phyloP scores from a whole-genome alignment of 352 stramenopile species.

The Phytophthora fragariaefolia region DNA sequence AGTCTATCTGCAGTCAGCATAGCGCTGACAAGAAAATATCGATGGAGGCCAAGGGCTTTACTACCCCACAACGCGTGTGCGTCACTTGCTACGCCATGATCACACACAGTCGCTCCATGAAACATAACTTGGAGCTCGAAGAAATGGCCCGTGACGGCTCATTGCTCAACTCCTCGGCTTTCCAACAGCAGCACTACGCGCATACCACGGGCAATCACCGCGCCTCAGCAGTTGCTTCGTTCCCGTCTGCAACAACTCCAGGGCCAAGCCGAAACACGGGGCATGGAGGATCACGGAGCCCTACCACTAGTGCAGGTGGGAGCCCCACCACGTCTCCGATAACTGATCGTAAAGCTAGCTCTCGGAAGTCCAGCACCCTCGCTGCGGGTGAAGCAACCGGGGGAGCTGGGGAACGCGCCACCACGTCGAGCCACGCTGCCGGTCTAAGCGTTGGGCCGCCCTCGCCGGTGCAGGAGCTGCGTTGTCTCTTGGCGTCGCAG shows the following conservation, averaged over 20 bases:
- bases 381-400: slow-evolving; percentile 45
- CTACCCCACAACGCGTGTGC: slow-evolving; percentile 79
- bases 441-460: slow-evolving; percentile 34
- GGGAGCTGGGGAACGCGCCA: slow-evolving; percentile 38
- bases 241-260: slow-evolving; percentile 6
- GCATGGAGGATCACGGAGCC: slow-evolving; percentile 17
- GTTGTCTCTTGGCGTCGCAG: slow-evolving; percentile 55
- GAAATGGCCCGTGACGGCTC: slow-evolving; percentile 29
- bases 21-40: slow-evolving; percentile 83
- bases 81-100: slow-evolving; percentile 80
- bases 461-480: slow-evolving; percentile 60
- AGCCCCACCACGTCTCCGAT: slow-evolving; percentile 27
- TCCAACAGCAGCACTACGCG: slow-evolving; percentile 42
- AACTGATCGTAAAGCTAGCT: slow-evolving; percentile 11
- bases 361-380: slow-evolving; percentile 31
- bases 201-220: slow-evolving; percentile 8
- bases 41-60: slow-evolving; percentile 76
- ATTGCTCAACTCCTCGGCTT: slow-evolving; percentile 26
- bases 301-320: slow-evolving; percentile 22
- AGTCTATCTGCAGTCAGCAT: slow-evolving; percentile 85
- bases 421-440: slow-evolving; percentile 27
- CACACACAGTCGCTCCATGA: slow-evolving; percentile 49
- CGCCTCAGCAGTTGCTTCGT: slow-evolving; percentile 21
- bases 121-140: slow-evolving; percentile 45
- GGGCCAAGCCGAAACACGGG: slow-evolving; percentile 14